phyloP scores from a whole-genome alignment of 1,284 basidiomycete species.

The Boletus semigastroideus region DNA sequence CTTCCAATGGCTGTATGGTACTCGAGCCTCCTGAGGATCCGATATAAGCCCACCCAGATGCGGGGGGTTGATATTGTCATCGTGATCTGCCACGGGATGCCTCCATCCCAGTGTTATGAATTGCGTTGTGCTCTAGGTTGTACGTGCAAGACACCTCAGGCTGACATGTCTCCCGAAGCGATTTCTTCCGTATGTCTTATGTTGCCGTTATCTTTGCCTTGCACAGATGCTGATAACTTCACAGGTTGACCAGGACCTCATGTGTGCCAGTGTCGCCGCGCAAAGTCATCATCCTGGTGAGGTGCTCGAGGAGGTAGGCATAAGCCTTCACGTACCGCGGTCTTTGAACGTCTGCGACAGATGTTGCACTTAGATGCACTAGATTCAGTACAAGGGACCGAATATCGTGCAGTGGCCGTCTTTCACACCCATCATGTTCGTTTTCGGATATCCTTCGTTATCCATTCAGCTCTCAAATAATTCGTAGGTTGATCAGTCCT shows the following conservation, averaged over 20 bases:
- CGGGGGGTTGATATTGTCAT: background rate
- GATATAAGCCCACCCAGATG: background rate
- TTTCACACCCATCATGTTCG: too few relatives aligned
- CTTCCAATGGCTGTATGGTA: background rate
- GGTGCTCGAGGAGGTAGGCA: background rate
- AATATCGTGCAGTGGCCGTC: too few relatives aligned
- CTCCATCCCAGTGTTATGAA: background rate
- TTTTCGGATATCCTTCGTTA: too few relatives aligned
- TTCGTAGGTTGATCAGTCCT: too few relatives aligned
- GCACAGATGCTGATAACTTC: background rate
- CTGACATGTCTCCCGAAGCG: too few relatives aligned
- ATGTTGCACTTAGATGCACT: too few relatives aligned
- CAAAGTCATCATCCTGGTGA: background rate
- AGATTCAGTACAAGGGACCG: too few relatives aligned
- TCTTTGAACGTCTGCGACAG: background rate
- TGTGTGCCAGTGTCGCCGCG: too few relatives aligned
- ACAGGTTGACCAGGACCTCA: background rate
- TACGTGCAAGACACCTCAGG: background rate
- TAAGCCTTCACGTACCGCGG: background rate
- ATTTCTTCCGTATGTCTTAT: background rate
- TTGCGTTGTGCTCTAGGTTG: background rate
- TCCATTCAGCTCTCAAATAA: too few relatives aligned
- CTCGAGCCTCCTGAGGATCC: background rate
- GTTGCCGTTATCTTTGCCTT: background rate
- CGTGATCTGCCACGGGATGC: background rate